Percentiles rank a stretch among this genome's conserved stretches.
These are phyloP conservation scores for Aspergillus sp. DNA, from an alignment of 2,329 filamentous ascomycete genomes.

Conservation along the genomic window DNA sequence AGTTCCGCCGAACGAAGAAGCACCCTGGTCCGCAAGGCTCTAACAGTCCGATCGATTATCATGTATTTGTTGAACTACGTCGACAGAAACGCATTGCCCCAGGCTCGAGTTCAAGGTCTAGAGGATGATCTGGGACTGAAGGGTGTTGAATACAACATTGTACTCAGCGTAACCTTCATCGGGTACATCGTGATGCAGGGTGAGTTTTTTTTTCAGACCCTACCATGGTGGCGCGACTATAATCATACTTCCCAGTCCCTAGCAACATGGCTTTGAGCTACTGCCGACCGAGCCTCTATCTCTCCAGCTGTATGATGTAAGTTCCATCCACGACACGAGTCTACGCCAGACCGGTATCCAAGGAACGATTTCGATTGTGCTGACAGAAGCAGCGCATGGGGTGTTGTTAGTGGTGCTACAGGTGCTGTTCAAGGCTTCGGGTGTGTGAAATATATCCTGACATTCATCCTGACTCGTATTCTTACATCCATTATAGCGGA, in stretches of 20 bases:
- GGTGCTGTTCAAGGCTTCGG: slow-evolving; percentile 13
- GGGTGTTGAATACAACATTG: slow-evolving; percentile 44
- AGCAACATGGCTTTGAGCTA: neutral
- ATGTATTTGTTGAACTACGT: neutral
- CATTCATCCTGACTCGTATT: neutral
- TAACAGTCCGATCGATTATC: neutral
- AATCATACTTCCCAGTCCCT: neutral
- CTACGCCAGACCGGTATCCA: neutral
- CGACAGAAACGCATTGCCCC: neutral
- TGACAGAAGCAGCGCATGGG: neutral
- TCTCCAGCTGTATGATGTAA: slow-evolving; percentile 7
- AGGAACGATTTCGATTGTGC: neutral
- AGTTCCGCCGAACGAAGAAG: neutral
- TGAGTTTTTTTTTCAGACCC: slow-evolving; percentile 18
- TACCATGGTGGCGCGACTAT: neutral
- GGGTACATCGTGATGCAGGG: slow-evolving; percentile 47
- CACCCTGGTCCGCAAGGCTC: neutral
- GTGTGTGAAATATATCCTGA: slow-evolving; percentile 5
- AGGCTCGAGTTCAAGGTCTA: slow-evolving; percentile 41
- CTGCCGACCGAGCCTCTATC: slow-evolving; percentile 36
- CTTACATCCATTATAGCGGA: slow-evolving; percentile 22
- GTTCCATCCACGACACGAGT: neutral
- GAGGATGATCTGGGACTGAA: slow-evolving; percentile 46
- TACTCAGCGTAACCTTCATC: slow-evolving; percentile 47
- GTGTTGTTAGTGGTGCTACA: neutral